phyloP scores from a whole-genome alignment of 1,139 yeast species.

The Hyphopichia fennica region DNA sequence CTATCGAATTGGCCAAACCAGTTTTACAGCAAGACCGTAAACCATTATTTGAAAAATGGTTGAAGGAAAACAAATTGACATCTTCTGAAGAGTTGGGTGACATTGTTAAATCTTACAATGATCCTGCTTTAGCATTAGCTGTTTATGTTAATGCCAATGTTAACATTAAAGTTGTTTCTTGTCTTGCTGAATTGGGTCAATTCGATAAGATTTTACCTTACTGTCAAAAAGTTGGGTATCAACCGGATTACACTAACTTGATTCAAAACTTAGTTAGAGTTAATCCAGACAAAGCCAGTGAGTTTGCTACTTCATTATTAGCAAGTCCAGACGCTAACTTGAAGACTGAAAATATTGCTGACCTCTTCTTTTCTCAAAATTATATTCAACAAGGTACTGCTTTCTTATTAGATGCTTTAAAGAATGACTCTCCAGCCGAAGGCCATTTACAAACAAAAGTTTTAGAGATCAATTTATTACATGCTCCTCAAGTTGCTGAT shows the following conservation, averaged over 20 bases:
- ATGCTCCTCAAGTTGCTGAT: constrained; percentile 99
- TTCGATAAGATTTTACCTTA: constrained; percentile 94
- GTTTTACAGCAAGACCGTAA: constrained; percentile 95
- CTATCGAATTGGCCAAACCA: constrained; percentile 93
- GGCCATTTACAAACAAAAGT: constrained; percentile 95
- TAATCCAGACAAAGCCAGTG: constrained; percentile 97
- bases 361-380: constrained; percentile 92
- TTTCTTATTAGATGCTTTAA: constrained; percentile 92
- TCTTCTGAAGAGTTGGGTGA: constrained; percentile 97
- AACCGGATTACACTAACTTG: constrained; percentile 87
- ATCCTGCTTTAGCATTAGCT: constrained; percentile 82
- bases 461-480: constrained; percentile 86
- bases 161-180: constrained; percentile 87
- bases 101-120: constrained; percentile 80
- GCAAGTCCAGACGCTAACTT: constrained; percentile 62
- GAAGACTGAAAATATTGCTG: constrained; percentile 85
- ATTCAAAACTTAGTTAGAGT: constrained; percentile 88
- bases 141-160: constrained; percentile 85
- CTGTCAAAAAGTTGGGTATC: constrained; percentile 84
- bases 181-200: constrained; percentile 94
- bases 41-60: constrained; percentile 93
- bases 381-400: constrained; percentile 98
- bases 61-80: constrained; percentile 90
- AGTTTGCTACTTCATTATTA: constrained; percentile 87
- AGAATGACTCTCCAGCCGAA: constrained; percentile 91